phyloP scores from a whole-genome alignment of 2,329 filamentous ascomycete genomes.

The Clonostachys rhizophaga region DNA sequence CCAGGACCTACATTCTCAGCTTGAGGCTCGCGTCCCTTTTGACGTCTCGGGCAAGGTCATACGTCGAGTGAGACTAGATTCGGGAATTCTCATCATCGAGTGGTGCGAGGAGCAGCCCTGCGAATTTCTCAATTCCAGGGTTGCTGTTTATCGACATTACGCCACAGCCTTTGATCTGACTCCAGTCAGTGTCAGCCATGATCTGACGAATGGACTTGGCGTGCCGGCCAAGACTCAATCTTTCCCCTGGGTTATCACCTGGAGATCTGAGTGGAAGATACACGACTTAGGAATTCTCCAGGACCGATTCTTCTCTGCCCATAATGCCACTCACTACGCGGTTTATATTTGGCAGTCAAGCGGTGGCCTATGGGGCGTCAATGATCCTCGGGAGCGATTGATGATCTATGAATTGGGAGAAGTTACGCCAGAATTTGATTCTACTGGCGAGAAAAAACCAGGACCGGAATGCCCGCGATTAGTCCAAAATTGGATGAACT shows the following conservation, averaged over 20 bases:
- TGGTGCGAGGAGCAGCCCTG: conserved; percentile 52
- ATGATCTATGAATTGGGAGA: conserved; percentile 55
- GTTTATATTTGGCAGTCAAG: conserved; percentile 59
- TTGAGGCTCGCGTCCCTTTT: conserved; percentile 44
- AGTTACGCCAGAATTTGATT: conserved; percentile 44
- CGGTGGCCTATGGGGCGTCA: conserved; percentile 48
- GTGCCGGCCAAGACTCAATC: not conserved
- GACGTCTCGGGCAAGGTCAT: conserved; percentile 41
- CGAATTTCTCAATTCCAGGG: conserved; percentile 44
- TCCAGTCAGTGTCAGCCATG: no score
- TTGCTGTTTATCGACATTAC: conserved; percentile 51
- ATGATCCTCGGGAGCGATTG: conserved; percentile 52
- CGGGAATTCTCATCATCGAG: conserved; percentile 50
- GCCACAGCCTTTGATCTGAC: conserved; percentile 48
- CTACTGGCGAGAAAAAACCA: conserved; percentile 28
- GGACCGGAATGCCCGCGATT: conserved; percentile 31
- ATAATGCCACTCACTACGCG: conserved; percentile 54
- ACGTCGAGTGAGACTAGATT: conserved; percentile 47
- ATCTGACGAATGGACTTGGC: no score
- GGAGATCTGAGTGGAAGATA: conserved; percentile 57
- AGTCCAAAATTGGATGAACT: conserved; percentile 42
- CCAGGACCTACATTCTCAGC: conserved; percentile 42
- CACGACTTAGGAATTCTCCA: conserved; percentile 49
- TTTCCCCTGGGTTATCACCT: conserved; percentile 33
- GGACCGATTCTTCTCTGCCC: conserved; percentile 59